A percentile compares a stretch with the other conserved stretches of the same genome.
Evolutionary conservation across 495 filamentous ascomycete species (phyloP).

Genomic region (Mytilinidion resinicola): DNA sequence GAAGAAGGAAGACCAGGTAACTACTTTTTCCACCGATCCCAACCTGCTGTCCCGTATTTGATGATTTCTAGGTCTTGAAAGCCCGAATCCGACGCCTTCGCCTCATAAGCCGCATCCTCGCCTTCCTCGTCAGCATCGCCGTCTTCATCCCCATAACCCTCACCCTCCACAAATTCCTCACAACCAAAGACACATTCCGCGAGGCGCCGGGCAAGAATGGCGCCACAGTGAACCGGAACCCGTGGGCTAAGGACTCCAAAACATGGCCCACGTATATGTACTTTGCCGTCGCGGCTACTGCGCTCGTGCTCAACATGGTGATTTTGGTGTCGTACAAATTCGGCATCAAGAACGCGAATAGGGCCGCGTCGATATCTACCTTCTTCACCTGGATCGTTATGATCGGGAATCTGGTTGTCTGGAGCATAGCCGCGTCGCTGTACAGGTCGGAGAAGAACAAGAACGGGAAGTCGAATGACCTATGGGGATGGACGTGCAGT

Average conservation of each 20-base stretch:
- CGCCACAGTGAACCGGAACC: conserved; percentile 12
- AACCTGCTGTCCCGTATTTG: background rate
- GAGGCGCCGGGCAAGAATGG: conserved; percentile 10
- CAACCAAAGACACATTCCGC: conserved; percentile 18
- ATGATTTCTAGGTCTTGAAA: conserved; percentile 15
- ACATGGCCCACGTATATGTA: conserved; percentile 33
- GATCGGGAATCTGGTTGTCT: conserved; percentile 28
- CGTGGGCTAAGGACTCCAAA: conserved; percentile 31
- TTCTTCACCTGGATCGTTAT: conserved; percentile 23
- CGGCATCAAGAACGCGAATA: conserved; percentile 23
- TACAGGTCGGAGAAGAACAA: conserved; percentile 28
- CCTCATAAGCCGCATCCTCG: conserved; percentile 24
- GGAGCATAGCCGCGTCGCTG: conserved; percentile 24
- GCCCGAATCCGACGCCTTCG: conserved; percentile 26
- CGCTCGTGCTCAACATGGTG: conserved; percentile 20
- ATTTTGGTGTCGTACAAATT: conserved; percentile 26
- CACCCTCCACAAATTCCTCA: conserved; percentile 31
- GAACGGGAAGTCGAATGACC: conserved; percentile 28
- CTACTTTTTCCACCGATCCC: background rate
- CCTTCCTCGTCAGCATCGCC: conserved; percentile 22
- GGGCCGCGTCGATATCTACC: conserved; percentile 13
- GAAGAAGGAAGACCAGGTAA: conserved; percentile 7
- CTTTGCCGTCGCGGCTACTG: conserved; percentile 24
- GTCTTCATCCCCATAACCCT: conserved; percentile 27
- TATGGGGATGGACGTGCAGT: conserved; percentile 39